These are phyloP conservation scores for Boletus sp. DNA, from an alignment of 1,284 basidiomycete species.

Conservation along the genomic window DNA sequence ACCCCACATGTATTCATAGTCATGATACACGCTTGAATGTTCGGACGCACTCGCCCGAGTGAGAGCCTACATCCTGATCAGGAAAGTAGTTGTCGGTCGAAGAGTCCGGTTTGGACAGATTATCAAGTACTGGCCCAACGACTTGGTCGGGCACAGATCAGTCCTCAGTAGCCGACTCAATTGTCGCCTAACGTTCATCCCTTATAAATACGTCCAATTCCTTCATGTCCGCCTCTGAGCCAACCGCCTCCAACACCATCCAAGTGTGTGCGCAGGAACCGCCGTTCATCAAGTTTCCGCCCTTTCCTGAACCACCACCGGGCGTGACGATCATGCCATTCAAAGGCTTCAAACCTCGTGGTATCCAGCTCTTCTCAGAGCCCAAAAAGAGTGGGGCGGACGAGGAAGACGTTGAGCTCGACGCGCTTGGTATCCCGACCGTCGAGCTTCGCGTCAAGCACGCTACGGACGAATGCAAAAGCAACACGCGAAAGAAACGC, in stretches of 20 bases:
- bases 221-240: slow-evolving; percentile 25
- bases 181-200: slow-evolving; percentile 15
- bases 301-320: slow-evolving; percentile 57
- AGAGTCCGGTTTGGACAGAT: slow-evolving; percentile 5
- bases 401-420: slow-evolving; percentile 53
- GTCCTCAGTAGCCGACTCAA: slow-evolving; percentile 25
- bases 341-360: slow-evolving; percentile 59
- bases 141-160: slow-evolving; percentile 13
- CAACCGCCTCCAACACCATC: slow-evolving; percentile 20
- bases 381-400: slow-evolving; percentile 35
- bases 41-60: background rate
- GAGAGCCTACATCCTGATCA: slow-evolving; percentile 9
- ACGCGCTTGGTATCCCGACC: slow-evolving; percentile 68
- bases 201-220: slow-evolving; percentile 21
- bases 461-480: slow-evolving; percentile 52
- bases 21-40: too few relatives aligned
- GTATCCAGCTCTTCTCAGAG: slow-evolving; percentile 51
- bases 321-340: slow-evolving; percentile 63
- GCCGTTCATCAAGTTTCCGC: slow-evolving; percentile 52
- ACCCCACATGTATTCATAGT: slow-evolving; percentile 11
- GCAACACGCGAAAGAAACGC: slow-evolving; percentile 40
- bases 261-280: slow-evolving; percentile 19
- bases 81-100: slow-evolving; percentile 15
- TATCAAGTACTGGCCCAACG: slow-evolving; percentile 20
- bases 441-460: slow-evolving; percentile 58